A percentile compares a stretch with the other conserved stretches of the same genome.
Evolutionary conservation across 2,329 filamentous ascomycete species (phyloP).

Genomic region (Paraphaeosphaeria minitans): DNA sequence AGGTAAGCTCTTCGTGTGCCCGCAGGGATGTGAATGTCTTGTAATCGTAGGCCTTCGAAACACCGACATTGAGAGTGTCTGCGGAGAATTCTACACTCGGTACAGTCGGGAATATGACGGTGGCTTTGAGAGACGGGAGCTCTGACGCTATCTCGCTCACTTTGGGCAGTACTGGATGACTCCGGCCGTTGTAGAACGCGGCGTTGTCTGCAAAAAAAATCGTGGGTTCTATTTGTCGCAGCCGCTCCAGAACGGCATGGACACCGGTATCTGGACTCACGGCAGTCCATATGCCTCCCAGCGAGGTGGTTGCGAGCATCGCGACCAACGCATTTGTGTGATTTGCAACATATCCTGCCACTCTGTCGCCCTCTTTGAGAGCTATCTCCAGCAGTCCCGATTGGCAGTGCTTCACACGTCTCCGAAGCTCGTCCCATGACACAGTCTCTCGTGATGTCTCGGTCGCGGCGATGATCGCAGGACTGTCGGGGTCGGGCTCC

Average conservation of each 20-base stretch:
- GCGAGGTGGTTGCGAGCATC: constrained; percentile 79
- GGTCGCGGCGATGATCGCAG: constrained; percentile 80
- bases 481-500: constrained; percentile 61
- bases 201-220: constrained; percentile 88
- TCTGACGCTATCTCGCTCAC: constrained; percentile 74
- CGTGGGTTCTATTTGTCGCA: constrained; percentile 82
- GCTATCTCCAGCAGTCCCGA: constrained; percentile 70
- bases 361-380: constrained; percentile 64
- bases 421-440: constrained; percentile 80
- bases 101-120: constrained; percentile 76
- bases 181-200: constrained; percentile 87
- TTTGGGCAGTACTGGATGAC: constrained; percentile 80
- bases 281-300: constrained; percentile 91
- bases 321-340: constrained; percentile 85
- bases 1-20: constrained; percentile 49
- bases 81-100: constrained; percentile 47
- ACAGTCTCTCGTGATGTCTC: constrained; percentile 70
- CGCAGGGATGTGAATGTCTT: constrained; percentile 50
- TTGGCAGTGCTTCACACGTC: constrained; percentile 75
- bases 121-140: constrained; percentile 69
- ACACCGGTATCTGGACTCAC: constrained; percentile 93
- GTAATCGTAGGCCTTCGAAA: constrained; percentile 46
- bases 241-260: constrained; percentile 84
- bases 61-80: constrained; percentile 47
- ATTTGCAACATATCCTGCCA: constrained; percentile 82